Percentiles rank a stretch among this genome's conserved stretches.
phyloP scores from a whole-genome alignment of 768 basidiomycete genomes.

The Crucibulum laeve region DNA sequence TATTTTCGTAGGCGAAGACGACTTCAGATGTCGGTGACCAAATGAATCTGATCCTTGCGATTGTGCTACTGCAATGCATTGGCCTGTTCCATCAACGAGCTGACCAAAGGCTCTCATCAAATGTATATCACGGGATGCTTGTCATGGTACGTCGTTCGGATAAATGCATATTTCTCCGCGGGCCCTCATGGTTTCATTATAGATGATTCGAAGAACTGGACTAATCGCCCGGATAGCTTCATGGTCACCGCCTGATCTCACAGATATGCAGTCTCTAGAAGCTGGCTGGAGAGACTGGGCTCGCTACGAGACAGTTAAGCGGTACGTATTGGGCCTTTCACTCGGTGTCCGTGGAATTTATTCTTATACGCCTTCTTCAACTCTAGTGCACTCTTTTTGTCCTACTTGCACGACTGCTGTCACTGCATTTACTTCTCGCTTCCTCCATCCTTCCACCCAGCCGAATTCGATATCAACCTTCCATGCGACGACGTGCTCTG shows the following conservation, averaged over 20 bases:
- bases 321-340: slow-evolving; percentile 29
- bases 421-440: slow-evolving; percentile 51
- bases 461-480: slow-evolving; percentile 46
- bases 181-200: background rate
- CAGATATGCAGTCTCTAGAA: slow-evolving; percentile 30
- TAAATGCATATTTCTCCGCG: background rate
- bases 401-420: slow-evolving; percentile 55
- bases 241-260: slow-evolving; percentile 40
- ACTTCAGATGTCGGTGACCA: slow-evolving; percentile 29
- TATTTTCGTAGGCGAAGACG: slow-evolving; percentile 30
- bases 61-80: slow-evolving; percentile 52
- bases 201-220: slow-evolving; percentile 46
- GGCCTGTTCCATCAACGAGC: slow-evolving; percentile 49
- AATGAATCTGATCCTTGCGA: slow-evolving; percentile 39
- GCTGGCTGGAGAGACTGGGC: slow-evolving; percentile 54
- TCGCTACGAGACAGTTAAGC: slow-evolving; percentile 50
- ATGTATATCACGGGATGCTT: slow-evolving; percentile 56
- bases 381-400: slow-evolving; percentile 39
- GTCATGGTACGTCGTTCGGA: slow-evolving; percentile 40
- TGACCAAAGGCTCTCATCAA: slow-evolving; percentile 44
- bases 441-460: slow-evolving; percentile 38
- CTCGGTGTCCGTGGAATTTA: background rate
- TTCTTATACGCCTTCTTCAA: slow-evolving; percentile 1
- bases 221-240: slow-evolving; percentile 36
- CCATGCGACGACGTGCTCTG: slow-evolving; percentile 57